Evolutionary conservation across 208 protist species (phyloP).

Genomic region (Angomonas deanei): DNA sequence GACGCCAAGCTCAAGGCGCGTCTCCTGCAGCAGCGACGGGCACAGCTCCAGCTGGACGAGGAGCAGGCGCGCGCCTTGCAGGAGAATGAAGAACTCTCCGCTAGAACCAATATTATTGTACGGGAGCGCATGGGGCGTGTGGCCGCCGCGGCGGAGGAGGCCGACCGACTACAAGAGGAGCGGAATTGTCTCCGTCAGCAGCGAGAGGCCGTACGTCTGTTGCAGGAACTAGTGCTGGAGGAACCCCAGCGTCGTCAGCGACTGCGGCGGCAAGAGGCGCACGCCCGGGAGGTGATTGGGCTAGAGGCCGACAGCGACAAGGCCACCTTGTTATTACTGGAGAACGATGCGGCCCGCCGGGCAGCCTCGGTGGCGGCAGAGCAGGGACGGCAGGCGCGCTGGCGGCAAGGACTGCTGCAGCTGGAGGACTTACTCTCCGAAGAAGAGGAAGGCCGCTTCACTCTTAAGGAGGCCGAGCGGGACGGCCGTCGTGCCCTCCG

Average conservation of each 20-base stretch:
- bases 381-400: neutral
- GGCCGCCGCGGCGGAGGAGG: conserved; percentile 19
- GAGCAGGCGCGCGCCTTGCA: neutral
- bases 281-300: neutral
- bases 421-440: conserved; percentile 33
- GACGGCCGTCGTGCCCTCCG: conserved; percentile 25
- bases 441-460: conserved; percentile 33
- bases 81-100: conserved; percentile 9
- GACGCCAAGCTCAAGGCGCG: neutral
- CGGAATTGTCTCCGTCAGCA: conserved; percentile 15
- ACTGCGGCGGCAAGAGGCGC: neutral
- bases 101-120: conserved; percentile 17
- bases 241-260: neutral
- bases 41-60: neutral
- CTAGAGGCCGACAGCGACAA: neutral
- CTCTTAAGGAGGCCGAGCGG: conserved; percentile 34
- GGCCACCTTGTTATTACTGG: neutral
- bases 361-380: neutral
- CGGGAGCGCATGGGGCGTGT: conserved; percentile 22
- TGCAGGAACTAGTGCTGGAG: conserved; percentile 3
- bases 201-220: conserved; percentile 1
- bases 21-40: neutral
- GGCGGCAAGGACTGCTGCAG: neutral
- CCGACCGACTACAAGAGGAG: conserved; percentile 29
- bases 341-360: neutral